phyloP scores from a whole-genome alignment of 345 rosid genomes.

The Balakata baccata region DNA sequence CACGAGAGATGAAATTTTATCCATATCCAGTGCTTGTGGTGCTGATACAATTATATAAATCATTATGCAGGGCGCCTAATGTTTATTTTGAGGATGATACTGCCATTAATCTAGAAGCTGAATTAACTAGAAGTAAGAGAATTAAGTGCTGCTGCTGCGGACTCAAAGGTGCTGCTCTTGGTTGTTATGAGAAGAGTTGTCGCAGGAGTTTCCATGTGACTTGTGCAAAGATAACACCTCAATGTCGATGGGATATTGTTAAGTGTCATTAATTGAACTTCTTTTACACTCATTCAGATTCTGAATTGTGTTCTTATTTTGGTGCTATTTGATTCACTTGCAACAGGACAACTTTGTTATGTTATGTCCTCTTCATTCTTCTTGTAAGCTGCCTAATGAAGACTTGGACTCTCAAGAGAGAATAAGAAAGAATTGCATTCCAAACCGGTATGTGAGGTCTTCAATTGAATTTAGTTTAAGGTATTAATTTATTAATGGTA shows the following conservation, averaged over 20 bases:
- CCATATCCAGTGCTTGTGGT: no score
- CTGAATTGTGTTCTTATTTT: constrained; percentile 2
- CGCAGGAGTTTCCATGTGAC: constrained; percentile 71
- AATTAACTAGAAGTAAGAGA: constrained; percentile 72
- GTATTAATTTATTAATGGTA: background rate
- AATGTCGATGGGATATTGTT: constrained; percentile 88
- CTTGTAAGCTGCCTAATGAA: constrained; percentile 69
- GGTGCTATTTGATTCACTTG: background rate
- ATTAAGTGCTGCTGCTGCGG: constrained; percentile 78
- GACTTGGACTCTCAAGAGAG: constrained; percentile 28
- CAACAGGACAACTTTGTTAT: constrained; percentile 80
- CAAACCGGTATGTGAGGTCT: constrained; percentile 42
- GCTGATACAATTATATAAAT: constrained; percentile 3
- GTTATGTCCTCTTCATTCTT: constrained; percentile 69
- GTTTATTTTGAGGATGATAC: constrained; percentile 66
- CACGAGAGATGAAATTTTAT: background rate
- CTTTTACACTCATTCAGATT: background rate
- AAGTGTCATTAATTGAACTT: constrained; percentile 27
- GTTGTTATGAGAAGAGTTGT: constrained; percentile 79
- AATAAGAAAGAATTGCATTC: constrained; percentile 32
- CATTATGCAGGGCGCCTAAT: constrained; percentile 75
- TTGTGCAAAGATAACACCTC: constrained; percentile 61
- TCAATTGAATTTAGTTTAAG: constrained; percentile 7
- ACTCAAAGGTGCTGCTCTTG: constrained; percentile 92
- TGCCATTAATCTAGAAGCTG: constrained; percentile 80